phyloP scores from a whole-genome alignment of 106 monocot species.

The Chionographis japonica region DNA sequence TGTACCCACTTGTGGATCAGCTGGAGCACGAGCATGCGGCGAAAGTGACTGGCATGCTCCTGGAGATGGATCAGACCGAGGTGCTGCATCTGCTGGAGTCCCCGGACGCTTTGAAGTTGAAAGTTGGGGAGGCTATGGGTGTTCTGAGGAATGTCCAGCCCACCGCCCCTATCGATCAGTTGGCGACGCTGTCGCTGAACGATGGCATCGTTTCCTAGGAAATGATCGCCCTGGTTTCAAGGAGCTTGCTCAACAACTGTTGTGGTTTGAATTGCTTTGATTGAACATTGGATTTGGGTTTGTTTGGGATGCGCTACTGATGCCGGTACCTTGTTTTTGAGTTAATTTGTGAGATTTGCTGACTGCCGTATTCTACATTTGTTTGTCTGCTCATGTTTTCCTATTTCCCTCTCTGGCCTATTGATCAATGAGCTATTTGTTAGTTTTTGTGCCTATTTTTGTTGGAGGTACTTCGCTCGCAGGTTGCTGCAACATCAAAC shows the following conservation, averaged over 20 bases:
- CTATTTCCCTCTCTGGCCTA: too few relatives aligned
- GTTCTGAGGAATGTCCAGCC: slow-evolving; percentile 44
- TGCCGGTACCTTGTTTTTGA: too few relatives aligned
- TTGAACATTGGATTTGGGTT: too few relatives aligned
- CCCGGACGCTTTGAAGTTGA: slow-evolving; percentile 50
- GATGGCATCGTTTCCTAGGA: slow-evolving; percentile 10
- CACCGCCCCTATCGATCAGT: slow-evolving; percentile 13
- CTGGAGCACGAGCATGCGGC: slow-evolving; percentile 51
- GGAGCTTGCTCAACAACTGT: background rate
- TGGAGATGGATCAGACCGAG: slow-evolving; percentile 65
- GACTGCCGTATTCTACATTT: too few relatives aligned
- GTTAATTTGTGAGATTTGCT: too few relatives aligned
- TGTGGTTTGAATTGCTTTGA: too few relatives aligned
- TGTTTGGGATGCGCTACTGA: too few relatives aligned
- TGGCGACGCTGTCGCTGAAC: slow-evolving; percentile 22
- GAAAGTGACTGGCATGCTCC: slow-evolving; percentile 60
- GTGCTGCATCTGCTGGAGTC: slow-evolving; percentile 56
- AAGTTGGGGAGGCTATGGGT: slow-evolving; percentile 62
- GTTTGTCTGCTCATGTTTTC: too few relatives aligned
- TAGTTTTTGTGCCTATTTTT: too few relatives aligned
- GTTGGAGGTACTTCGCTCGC: too few relatives aligned
- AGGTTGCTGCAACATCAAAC: too few relatives aligned
- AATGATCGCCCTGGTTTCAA: background rate
- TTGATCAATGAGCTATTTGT: too few relatives aligned
- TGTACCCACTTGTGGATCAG: slow-evolving; percentile 60